phyloP scores from a whole-genome alignment of 2,329 filamentous ascomycete genomes.

The Rhinocladiella similis region DNA sequence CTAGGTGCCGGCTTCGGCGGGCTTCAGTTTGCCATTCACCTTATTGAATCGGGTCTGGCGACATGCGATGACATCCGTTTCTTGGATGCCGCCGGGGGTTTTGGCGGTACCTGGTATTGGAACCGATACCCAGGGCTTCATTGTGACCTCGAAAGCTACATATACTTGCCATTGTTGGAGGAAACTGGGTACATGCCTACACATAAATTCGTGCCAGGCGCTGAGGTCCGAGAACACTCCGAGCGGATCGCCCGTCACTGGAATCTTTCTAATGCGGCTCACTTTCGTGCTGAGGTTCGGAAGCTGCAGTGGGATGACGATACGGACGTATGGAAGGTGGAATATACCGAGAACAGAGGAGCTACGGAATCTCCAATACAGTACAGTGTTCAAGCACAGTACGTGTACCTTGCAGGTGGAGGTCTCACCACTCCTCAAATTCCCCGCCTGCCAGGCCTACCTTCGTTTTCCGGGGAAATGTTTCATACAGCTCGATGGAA shows the following conservation, averaged over 20 bases:
- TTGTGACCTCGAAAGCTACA: slow-evolving; percentile 19
- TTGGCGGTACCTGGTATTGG: slow-evolving; percentile 30
- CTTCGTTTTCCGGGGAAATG: slow-evolving; percentile 39
- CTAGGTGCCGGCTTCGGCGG: slow-evolving; percentile 1
- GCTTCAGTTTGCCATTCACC: slow-evolving; percentile 17
- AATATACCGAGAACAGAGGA: slow-evolving; percentile 28
- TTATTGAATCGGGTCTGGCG: slow-evolving; percentile 5
- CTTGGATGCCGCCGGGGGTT: slow-evolving; percentile 36
- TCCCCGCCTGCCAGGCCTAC: slow-evolving; percentile 30
- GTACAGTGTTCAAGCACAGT: slow-evolving; percentile 30
- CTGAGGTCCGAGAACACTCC: slow-evolving; percentile 21
- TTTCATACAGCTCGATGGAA: slow-evolving; percentile 50
- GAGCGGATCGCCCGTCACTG: slow-evolving; percentile 17
- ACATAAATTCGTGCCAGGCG: slow-evolving; percentile 20
- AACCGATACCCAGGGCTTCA: slow-evolving; percentile 28
- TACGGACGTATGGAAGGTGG: slow-evolving; percentile 28
- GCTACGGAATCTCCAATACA: no score
- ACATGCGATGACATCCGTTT: slow-evolving; percentile 18
- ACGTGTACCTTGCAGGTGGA: slow-evolving; percentile 43
- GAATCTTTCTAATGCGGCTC: slow-evolving; percentile 13
- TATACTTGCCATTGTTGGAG: slow-evolving; percentile 26
- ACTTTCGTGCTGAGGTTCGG: slow-evolving; percentile 24
- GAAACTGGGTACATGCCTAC: slow-evolving; percentile 24
- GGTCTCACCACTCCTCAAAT: slow-evolving; percentile 33
- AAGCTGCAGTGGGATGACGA: slow-evolving; percentile 20